A percentile compares a stretch with the other conserved stretches of the same genome.
Conservation (phyloP, 2,329 filamentous ascomycete species). For the Endocalyx cinctus region DNA sequence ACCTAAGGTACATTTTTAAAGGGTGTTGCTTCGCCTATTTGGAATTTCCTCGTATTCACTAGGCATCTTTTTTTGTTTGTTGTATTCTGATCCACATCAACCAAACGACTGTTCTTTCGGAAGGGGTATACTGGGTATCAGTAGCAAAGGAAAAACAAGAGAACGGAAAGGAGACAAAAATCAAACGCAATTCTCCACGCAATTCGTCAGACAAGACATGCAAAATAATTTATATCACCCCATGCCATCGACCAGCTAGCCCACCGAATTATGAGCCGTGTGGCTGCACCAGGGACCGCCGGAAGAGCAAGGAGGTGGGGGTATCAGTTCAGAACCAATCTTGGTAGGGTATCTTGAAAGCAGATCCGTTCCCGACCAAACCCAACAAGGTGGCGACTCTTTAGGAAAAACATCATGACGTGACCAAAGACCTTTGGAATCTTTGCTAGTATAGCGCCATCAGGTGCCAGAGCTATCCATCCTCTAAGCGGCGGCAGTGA, state of each 20-base stretch:
- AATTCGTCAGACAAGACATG: slow-evolving; percentile 25
- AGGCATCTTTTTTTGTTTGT: slow-evolving; percentile 11
- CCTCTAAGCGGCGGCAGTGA: slow-evolving; percentile 30
- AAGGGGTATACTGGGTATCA: slow-evolving; percentile 36
- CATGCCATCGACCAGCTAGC: too few species aligned
- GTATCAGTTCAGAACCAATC: slow-evolving; percentile 32
- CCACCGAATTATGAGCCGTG: too few species aligned
- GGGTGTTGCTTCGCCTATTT: slow-evolving; percentile 3
- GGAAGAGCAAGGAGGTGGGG: slow-evolving; percentile 22
- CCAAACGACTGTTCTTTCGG: slow-evolving; percentile 25
- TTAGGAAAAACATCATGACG: slow-evolving; percentile 26
- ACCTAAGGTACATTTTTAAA: too few species aligned
- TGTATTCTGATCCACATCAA: slow-evolving; percentile 20
- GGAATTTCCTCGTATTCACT: slow-evolving; percentile 1
- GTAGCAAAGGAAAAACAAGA: slow-evolving; percentile 25
- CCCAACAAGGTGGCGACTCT: slow-evolving; percentile 25
- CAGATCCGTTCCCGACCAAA: slow-evolving; percentile 33
- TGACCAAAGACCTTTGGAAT: slow-evolving; percentile 5
- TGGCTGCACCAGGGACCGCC: too few species aligned
- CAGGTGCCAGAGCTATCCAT: slow-evolving; percentile 12
- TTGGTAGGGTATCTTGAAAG: slow-evolving; percentile 33
- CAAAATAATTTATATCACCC: too few species aligned
- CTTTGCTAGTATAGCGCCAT: not conserved
- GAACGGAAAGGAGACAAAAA: slow-evolving; percentile 12
- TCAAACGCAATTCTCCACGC: slow-evolving; percentile 22